A percentile compares a stretch with the other conserved stretches of the same genome.
Evolutionary conservation across 106 monocot genomes (phyloP).

Genomic region (Acorus gramineus): DNA sequence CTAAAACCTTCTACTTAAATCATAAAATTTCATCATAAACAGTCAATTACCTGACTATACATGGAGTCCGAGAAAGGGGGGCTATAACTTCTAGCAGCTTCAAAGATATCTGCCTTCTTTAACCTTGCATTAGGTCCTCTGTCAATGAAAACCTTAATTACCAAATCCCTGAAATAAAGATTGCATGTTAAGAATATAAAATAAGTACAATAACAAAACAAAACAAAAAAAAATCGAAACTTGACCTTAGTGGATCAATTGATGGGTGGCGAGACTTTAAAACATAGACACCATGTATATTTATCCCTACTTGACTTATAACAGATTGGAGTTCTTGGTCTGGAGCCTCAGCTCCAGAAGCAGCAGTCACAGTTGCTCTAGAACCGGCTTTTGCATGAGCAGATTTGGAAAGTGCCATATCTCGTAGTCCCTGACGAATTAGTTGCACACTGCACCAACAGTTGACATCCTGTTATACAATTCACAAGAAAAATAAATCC

Average conservation of each 20-base stretch:
- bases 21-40: too few species aligned
- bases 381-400: conserved; percentile 35
- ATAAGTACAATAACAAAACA: not conserved
- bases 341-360: conserved; percentile 27
- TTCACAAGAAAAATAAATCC: too few species aligned
- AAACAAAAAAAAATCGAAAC: not conserved
- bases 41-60: conserved; percentile 41
- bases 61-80: conserved; percentile 45
- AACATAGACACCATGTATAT: conserved; percentile 61
- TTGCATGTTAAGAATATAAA: not conserved
- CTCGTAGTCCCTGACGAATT: conserved; percentile 35
- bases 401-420: conserved; percentile 26
- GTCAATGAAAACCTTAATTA: conserved; percentile 41
- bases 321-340: conserved; percentile 29
- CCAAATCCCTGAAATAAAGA: conserved; percentile 33
- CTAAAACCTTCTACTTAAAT: too few species aligned
- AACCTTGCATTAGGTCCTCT: conserved; percentile 37
- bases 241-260: conserved; percentile 54
- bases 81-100: conserved; percentile 26
- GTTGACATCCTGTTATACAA: not conserved
- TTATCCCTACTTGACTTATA: conserved; percentile 36
- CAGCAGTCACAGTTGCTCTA: conserved; percentile 31
- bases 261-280: conserved; percentile 28
- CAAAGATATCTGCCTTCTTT: conserved; percentile 43
- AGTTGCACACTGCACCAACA: conserved; percentile 32